phyloP scores from a whole-genome alignment of 2,329 filamentous ascomycete species.

The Helotiales sp. region DNA sequence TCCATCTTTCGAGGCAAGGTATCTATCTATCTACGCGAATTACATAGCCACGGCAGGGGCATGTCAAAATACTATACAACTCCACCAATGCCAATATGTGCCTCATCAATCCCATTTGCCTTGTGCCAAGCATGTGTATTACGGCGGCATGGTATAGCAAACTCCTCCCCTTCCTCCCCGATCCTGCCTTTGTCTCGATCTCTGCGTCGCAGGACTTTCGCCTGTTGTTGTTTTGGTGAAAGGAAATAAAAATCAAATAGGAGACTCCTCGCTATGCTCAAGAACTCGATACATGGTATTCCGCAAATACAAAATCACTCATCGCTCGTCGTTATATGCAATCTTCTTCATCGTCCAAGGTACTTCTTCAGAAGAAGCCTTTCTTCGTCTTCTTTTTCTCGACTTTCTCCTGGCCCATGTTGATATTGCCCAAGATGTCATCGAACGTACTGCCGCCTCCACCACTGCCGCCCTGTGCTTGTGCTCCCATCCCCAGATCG shows the following conservation, averaged over 20 bases:
- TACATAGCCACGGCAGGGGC: neutral
- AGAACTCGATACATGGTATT: neutral
- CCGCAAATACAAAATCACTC: neutral
- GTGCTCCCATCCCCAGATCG: neutral
- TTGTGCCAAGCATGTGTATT: neutral
- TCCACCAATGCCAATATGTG: neutral
- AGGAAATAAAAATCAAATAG: neutral
- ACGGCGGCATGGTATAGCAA: neutral
- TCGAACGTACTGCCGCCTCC: constrained; percentile 49
- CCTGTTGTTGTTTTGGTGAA: neutral
- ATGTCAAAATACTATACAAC: neutral
- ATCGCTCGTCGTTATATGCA: neutral
- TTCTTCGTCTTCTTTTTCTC: constrained; percentile 14
- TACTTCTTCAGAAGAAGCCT: constrained; percentile 2
- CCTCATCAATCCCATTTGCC: neutral
- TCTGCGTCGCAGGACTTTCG: neutral
- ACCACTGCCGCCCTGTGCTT: constrained; percentile 10
- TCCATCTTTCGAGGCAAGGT: neutral
- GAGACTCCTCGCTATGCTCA: constrained; percentile 4
- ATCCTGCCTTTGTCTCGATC: neutral
- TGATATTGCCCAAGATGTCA: constrained; percentile 50
- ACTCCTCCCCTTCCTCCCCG: neutral
- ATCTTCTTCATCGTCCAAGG: neutral
- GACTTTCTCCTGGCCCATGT: neutral
- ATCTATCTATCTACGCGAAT: neutral